Evolutionary conservation across 345 rosid species (phyloP), one percentile per base, ranked within the genome.

Genomic region (Euclidium syriacum): DNA sequence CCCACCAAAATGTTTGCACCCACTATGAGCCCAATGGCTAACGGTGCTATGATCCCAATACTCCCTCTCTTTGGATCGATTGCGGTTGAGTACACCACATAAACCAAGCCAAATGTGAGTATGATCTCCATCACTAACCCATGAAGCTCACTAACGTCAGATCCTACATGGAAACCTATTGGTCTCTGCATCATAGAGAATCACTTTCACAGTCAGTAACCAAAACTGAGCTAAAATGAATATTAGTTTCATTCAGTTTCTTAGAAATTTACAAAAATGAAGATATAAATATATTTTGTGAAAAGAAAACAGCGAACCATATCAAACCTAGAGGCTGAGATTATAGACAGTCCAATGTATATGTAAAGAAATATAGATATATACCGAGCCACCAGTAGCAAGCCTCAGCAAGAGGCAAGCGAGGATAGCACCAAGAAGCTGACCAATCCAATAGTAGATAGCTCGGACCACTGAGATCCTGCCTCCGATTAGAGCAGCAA

Each of bases 371-470:
- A 8, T 8, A 8, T 6, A 36, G 27, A 61, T 33, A 12, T 10
- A 52, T 82, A 86, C 95, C 91, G 73, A 68, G 65, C 89, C 89
- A 17, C 61, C 72, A 15, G 96, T 85, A 69, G 73, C 76, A 50
- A 86, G 77, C 81, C 79, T 77, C 54, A 89, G 47, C 65, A 84
- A 40, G 67, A 90, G 82, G 30, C 82, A 70, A 49, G 95, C 90
- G 2, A 83, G 43, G 22, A 82, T 38, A 33, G 95, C 79, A 22
- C 86, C 90, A 48, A 86, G 60, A 40, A 90, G 79, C 80, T 86
- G 95, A 78, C 90, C 95, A 47, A 83, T 30, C 91, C 91, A 86
- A 70, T 84, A 89, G 65, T 43, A 81, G 34, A 79, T 16, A 47
- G 87, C 87, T 4, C 86, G 81, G 27, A 89, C 26, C 7, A 84